Conservation (phyloP, 2,329 filamentous ascomycete genomes). For the Xylaria sp. region DNA sequence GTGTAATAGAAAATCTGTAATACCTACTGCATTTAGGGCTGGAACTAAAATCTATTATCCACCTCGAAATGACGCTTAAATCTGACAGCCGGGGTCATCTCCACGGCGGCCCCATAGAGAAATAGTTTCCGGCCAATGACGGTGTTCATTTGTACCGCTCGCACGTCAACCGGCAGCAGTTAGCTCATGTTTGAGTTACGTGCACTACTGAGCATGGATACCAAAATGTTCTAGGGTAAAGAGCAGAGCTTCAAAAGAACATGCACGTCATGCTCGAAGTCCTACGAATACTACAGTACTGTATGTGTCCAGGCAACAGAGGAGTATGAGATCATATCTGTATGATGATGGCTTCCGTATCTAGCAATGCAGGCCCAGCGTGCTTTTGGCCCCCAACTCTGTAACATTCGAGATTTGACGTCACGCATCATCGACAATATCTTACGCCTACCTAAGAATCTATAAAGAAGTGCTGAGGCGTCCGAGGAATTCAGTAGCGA, state of each 20-base stretch:
- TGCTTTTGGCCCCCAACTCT: slow-evolving; percentile 1
- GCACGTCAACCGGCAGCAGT: slow-evolving; percentile 10
- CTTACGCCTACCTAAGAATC: neutral
- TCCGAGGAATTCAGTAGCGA: too few species aligned
- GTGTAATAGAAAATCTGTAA: neutral
- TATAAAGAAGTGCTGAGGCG: neutral
- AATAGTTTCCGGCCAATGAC: neutral
- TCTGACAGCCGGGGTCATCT: neutral
- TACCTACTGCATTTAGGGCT: neutral
- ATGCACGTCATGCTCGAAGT: slow-evolving; percentile 1
- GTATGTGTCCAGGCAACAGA: slow-evolving; percentile 4
- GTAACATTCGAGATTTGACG: neutral
- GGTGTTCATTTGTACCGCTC: neutral
- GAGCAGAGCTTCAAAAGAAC: neutral
- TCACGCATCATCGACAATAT: neutral
- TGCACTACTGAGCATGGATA: neutral
- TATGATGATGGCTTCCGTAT: neutral
- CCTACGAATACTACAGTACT: neutral
- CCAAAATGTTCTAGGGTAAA: neutral
- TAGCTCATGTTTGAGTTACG: neutral
- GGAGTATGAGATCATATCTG: slow-evolving; percentile 4
- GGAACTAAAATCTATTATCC: neutral
- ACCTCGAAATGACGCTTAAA: neutral
- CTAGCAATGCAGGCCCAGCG: neutral
- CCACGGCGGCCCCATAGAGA: neutral